phyloP scores from a whole-genome alignment of 2,329 filamentous ascomycete genomes.

The Didymosphaeria variabile region DNA sequence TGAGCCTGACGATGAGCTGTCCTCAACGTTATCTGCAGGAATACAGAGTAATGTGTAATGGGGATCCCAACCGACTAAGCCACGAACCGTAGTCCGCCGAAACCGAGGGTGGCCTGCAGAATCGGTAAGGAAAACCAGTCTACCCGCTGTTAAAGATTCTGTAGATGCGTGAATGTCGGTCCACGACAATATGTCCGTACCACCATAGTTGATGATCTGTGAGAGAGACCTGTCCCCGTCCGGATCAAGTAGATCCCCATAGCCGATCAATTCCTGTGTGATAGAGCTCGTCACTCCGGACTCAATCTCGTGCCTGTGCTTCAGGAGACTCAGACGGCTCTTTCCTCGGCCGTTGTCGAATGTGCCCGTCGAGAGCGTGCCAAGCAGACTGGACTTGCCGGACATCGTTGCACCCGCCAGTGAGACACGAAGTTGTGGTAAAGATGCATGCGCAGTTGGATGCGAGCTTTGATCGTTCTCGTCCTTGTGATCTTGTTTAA shows the following conservation, averaged over 20 bases:
- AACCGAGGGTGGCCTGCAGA: constrained; percentile 92
- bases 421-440: constrained; percentile 78
- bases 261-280: constrained; percentile 91
- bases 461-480: constrained; percentile 16
- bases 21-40: constrained; percentile 76
- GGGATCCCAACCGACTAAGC: constrained; percentile 93
- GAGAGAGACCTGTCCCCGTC: constrained; percentile 25
- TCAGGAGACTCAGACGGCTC: constrained; percentile 85
- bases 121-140: constrained; percentile 88
- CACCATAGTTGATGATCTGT: constrained; percentile 81
- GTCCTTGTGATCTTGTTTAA: constrained; percentile 14
- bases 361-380: constrained; percentile 85
- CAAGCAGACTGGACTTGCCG: constrained; percentile 90
- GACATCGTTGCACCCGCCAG: constrained; percentile 89
- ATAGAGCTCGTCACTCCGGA: constrained; percentile 95
- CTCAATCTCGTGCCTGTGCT: constrained; percentile 90
- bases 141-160: constrained; percentile 72
- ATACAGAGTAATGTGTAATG: constrained; percentile 93
- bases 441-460: constrained; percentile 44
- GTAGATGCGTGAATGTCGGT: constrained; percentile 88
- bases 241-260: constrained; percentile 55
- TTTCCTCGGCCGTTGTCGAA: constrained; percentile 93
- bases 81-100: constrained; percentile 85
- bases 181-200: constrained; percentile 90
- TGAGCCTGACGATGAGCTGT: constrained; percentile 57